phyloP scores from a whole-genome alignment of 2,329 filamentous ascomycete species.

The Aspergillus pseudoviridinutans region DNA sequence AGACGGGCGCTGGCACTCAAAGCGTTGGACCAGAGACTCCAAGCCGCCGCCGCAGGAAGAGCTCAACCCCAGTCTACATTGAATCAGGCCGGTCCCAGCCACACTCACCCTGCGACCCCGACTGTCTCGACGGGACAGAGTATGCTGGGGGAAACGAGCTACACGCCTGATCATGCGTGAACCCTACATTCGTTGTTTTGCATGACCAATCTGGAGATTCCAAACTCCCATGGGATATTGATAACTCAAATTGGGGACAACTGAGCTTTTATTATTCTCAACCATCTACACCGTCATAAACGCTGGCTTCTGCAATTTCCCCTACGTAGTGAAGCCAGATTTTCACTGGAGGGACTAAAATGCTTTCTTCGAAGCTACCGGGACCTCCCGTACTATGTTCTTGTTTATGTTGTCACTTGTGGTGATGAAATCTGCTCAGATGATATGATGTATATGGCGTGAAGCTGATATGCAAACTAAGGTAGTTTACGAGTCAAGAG shows the following conservation, averaged over 20 bases:
- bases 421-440: not conserved
- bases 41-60: slow-evolving; percentile 68
- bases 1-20: slow-evolving; percentile 84
- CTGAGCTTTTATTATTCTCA: not conserved
- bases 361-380: not conserved
- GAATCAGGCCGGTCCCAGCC: slow-evolving; percentile 27
- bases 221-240: not conserved
- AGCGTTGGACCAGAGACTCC: slow-evolving; percentile 84
- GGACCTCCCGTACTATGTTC: not conserved
- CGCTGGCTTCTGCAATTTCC: not conserved
- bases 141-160: slow-evolving; percentile 66
- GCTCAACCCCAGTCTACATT: slow-evolving; percentile 36
- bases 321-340: not conserved
- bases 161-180: slow-evolving; percentile 58
- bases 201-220: slow-evolving; percentile 12
- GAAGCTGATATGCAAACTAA: not conserved
- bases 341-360: not conserved
- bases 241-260: not conserved
- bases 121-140: slow-evolving; percentile 51
- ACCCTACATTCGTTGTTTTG: not conserved
- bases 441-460: not conserved
- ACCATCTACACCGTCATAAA: not conserved
- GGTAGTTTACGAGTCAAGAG: not conserved
- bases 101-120: slow-evolving; percentile 52
- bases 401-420: not conserved